Conservation (phyloP, 1,284 basidiomycete species). For the Sparassis latifolia region DNA sequence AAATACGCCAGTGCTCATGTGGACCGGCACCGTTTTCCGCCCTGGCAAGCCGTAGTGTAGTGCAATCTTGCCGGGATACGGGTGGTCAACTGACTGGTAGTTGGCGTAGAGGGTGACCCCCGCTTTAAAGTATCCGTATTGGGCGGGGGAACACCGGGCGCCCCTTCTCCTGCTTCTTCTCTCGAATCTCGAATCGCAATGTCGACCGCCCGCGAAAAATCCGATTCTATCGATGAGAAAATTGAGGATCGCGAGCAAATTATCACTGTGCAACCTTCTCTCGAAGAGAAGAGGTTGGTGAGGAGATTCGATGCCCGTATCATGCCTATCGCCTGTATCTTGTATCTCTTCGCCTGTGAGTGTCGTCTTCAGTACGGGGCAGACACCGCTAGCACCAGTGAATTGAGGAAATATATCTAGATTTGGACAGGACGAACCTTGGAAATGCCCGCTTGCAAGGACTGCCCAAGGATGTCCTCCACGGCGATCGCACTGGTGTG, state of each 20-base stretch:
- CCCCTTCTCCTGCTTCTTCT: background rate
- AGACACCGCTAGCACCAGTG: background rate
- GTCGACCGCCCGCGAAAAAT: slow-evolving; percentile 8
- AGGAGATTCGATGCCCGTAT: slow-evolving; percentile 63
- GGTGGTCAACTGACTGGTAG: too few relatives aligned
- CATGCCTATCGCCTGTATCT: slow-evolving; percentile 60
- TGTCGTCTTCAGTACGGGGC: slow-evolving; percentile 2
- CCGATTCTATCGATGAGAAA: slow-evolving; percentile 7
- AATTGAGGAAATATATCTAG: slow-evolving; percentile 26
- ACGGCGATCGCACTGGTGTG: slow-evolving; percentile 59
- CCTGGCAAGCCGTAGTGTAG: too few relatives aligned
- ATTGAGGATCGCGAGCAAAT: slow-evolving; percentile 3
- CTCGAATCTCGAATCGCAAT: background rate
- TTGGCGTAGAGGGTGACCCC: too few relatives aligned
- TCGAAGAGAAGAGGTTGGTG: slow-evolving; percentile 52
- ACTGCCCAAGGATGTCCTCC: slow-evolving; percentile 53
- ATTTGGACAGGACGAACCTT: slow-evolving; percentile 67
- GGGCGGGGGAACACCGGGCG: background rate
- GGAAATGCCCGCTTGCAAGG: slow-evolving; percentile 74
- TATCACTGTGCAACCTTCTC: slow-evolving; percentile 8
- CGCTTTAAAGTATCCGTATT: background rate
- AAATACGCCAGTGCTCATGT: too few relatives aligned
- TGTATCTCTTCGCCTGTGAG: slow-evolving; percentile 73
- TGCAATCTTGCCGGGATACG: too few relatives aligned
- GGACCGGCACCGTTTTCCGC: too few relatives aligned